Evolutionary conservation across 768 basidiomycete genomes (phyloP).

Genomic region (Clathrus columnatus): DNA sequence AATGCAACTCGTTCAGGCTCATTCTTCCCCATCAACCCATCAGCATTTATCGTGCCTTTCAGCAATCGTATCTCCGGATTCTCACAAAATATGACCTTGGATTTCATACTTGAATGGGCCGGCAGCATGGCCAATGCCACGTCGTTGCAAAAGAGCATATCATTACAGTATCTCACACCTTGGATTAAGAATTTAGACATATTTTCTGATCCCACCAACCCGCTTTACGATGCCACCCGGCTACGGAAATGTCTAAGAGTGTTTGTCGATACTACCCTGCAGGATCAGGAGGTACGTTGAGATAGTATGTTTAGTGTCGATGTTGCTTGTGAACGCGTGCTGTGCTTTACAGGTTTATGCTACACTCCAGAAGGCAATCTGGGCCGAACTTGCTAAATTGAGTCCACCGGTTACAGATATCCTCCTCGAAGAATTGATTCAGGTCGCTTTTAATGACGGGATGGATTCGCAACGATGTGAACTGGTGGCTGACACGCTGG

Average conservation of each 20-base stretch:
- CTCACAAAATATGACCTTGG: constrained; percentile 76
- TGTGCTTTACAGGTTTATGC: constrained; percentile 48
- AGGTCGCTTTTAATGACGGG: constrained; percentile 76
- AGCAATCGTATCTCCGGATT: constrained; percentile 67
- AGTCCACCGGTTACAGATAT: constrained; percentile 49
- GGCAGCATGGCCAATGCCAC: constrained; percentile 36
- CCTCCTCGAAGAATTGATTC: constrained; percentile 70
- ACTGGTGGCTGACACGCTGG: constrained; percentile 62
- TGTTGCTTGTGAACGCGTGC: not conserved
- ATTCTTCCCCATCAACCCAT: constrained; percentile 59
- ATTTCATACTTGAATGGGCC: constrained; percentile 79
- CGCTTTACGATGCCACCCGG: constrained; percentile 62
- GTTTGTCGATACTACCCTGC: constrained; percentile 64
- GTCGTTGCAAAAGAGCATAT: constrained; percentile 50
- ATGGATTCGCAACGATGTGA: constrained; percentile 69
- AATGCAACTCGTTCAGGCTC: constrained; percentile 51
- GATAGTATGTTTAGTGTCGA: not conserved
- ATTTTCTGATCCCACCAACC: constrained; percentile 60
- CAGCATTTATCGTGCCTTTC: constrained; percentile 50
- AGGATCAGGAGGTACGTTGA: constrained; percentile 55
- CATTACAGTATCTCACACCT: constrained; percentile 74
- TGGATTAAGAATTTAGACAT: constrained; percentile 77
- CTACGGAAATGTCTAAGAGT: constrained; percentile 77
- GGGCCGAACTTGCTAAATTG: constrained; percentile 65
- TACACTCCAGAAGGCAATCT: constrained; percentile 64